Conservation (phyloP, 1,284 basidiomycete species). For the Pholiota adiposa region DNA sequence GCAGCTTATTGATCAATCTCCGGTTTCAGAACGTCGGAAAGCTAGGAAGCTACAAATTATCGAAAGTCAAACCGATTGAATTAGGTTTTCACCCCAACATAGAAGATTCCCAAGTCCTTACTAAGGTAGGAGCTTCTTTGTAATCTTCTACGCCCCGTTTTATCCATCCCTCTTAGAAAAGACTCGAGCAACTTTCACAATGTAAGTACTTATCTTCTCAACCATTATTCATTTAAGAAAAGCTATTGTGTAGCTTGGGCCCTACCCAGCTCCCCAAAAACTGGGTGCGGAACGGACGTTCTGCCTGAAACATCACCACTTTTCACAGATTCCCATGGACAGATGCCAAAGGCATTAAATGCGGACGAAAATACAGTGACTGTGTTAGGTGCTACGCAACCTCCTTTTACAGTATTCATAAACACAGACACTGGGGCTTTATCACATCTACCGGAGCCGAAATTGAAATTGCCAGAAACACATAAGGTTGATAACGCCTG, state of each 20-base stretch:
- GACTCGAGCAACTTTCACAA: constrained; percentile 18
- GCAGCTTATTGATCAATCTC: neutral
- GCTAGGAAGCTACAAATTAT: constrained; percentile 13
- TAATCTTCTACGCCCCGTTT: neutral
- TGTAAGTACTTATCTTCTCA: constrained; percentile 6
- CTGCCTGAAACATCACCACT: neutral
- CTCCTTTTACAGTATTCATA: neutral
- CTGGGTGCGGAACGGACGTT: neutral
- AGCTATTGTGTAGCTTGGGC: constrained; percentile 10
- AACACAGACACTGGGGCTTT: neutral
- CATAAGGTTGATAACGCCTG: neutral
- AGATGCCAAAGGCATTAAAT: neutral
- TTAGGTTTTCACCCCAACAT: constrained; percentile 13
- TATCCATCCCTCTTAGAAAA: constrained; percentile 9
- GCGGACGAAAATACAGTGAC: too few relatives aligned
- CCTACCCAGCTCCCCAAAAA: neutral
- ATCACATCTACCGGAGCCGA: neutral
- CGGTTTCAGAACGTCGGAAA: constrained; percentile 6
- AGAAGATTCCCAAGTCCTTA: constrained; percentile 7
- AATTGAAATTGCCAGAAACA: neutral
- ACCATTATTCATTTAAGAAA: neutral
- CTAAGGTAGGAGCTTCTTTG: constrained; percentile 5
- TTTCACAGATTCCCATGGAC: neutral
- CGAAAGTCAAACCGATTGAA: constrained; percentile 18
- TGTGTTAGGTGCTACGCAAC: too few relatives aligned